Conservation (phyloP, 2,329 filamentous ascomycete species). For the Colletotrichum sp. region DNA sequence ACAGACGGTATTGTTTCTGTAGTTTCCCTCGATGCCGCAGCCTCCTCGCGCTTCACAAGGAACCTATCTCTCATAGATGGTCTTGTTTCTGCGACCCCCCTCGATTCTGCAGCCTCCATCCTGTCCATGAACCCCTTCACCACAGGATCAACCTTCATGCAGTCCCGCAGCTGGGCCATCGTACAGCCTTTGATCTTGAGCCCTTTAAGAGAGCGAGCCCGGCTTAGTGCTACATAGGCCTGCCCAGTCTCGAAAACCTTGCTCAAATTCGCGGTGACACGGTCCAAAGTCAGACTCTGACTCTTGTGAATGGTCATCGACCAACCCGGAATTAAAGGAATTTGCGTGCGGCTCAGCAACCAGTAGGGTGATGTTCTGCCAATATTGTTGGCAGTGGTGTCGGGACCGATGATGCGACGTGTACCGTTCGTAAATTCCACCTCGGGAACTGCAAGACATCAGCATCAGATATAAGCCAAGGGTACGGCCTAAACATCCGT, state of each 20-base stretch:
- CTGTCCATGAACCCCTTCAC: not conserved
- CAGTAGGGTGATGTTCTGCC: constrained; percentile 51
- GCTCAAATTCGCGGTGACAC: constrained; percentile 59
- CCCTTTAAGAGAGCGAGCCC: constrained; percentile 57
- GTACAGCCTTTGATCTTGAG: constrained; percentile 42
- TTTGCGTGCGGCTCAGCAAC: constrained; percentile 60
- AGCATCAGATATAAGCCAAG: no score
- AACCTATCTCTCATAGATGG: no score
- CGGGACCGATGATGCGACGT: constrained; percentile 51
- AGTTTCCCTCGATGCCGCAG: no score
- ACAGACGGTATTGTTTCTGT: no score
- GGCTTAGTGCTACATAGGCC: constrained; percentile 67
- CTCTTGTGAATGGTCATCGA: constrained; percentile 69
- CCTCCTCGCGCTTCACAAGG: no score
- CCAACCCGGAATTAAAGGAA: constrained; percentile 66
- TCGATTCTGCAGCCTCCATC: not conserved
- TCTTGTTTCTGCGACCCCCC: no score
- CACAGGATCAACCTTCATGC: not conserved
- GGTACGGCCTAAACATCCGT: no score
- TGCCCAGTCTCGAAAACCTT: constrained; percentile 62
- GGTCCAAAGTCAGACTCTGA: constrained; percentile 67
- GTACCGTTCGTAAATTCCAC: constrained; percentile 58
- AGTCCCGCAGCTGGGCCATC: not conserved
- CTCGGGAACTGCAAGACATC: not conserved
- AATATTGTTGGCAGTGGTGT: constrained; percentile 53